phyloP scores from a whole-genome alignment of 768 basidiomycete species.

The Cytidiella melzeri region DNA sequence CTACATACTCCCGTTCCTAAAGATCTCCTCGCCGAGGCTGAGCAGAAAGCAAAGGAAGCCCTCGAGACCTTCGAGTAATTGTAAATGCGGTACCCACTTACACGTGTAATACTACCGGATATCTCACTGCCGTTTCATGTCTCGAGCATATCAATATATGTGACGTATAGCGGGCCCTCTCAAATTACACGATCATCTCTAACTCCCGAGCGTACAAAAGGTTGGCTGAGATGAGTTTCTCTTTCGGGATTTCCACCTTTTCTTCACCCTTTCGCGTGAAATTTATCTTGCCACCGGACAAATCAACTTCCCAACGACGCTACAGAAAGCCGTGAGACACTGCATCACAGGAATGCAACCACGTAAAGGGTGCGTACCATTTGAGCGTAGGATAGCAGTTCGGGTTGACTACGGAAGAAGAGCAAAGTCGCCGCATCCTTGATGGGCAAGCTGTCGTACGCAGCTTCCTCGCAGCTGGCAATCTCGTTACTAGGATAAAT shows the following conservation, averaged over 20 bases:
- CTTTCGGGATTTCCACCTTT: slow-evolving; percentile 77
- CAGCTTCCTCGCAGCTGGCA: slow-evolving; percentile 91
- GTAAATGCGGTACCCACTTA: slow-evolving; percentile 10
- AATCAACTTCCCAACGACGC: slow-evolving; percentile 83
- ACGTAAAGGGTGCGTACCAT: slow-evolving; percentile 42
- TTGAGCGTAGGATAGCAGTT: slow-evolving; percentile 77
- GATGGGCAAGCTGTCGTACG: slow-evolving; percentile 86
- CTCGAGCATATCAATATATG: not conserved
- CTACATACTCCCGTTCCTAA: slow-evolving; percentile 80
- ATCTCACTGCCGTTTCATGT: slow-evolving; percentile 6
- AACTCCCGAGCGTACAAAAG: slow-evolving; percentile 80
- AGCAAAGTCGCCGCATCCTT: slow-evolving; percentile 86
- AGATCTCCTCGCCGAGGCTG: slow-evolving; percentile 80
- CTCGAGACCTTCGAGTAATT: slow-evolving; percentile 60
- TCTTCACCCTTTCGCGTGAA: slow-evolving; percentile 83
- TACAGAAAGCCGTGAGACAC: slow-evolving; percentile 26
- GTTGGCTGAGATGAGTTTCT: slow-evolving; percentile 74
- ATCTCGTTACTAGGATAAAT: slow-evolving; percentile 75
- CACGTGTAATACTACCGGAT: slow-evolving; percentile 23
- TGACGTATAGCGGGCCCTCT: not conserved
- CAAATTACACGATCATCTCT: slow-evolving; percentile 77
- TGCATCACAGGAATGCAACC: not conserved
- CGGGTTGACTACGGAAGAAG: slow-evolving; percentile 82
- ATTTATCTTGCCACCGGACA: slow-evolving; percentile 59
- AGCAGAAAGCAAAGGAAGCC: slow-evolving; percentile 80